A percentile compares a stretch with the other conserved stretches of the same genome.
Evolutionary conservation across 441 rosid genomes (phyloP).

Genomic region (Gossypium schwendimanii): DNA sequence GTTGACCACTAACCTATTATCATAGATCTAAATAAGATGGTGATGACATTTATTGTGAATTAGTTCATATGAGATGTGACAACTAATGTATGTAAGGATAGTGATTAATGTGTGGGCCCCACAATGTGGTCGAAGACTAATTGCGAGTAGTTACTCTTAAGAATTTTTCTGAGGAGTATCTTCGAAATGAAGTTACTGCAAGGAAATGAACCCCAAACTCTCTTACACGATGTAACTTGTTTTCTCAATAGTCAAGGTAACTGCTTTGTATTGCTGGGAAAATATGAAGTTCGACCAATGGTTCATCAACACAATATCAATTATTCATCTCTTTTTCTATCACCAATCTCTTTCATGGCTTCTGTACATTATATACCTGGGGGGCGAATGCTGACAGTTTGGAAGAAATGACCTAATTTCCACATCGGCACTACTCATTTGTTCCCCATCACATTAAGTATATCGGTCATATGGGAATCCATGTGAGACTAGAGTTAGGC

Average conservation of each 20-base stretch:
- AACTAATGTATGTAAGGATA: too few species aligned
- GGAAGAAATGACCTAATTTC: constrained; percentile 11
- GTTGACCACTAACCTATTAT: too few species aligned
- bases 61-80: too few species aligned
- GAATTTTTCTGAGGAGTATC: too few species aligned
- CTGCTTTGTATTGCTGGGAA: neutral
- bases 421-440: constrained; percentile 18
- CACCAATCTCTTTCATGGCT: constrained; percentile 17
- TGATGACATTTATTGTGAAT: too few species aligned
- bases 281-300: neutral
- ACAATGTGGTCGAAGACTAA: too few species aligned
- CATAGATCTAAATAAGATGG: too few species aligned
- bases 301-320: constrained; percentile 6
- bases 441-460: constrained; percentile 56
- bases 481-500: constrained; percentile 39
- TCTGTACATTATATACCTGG: neutral
- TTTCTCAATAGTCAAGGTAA: neutral
- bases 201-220: neutral
- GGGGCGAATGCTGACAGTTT: constrained; percentile 2
- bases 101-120: too few species aligned
- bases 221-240: neutral
- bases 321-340: constrained; percentile 10
- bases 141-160: too few species aligned
- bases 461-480: constrained; percentile 57
- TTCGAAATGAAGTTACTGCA: neutral